Evolutionary conservation across 2,329 filamentous ascomycete genomes (phyloP).

Genomic region (Epichloe hybrida): DNA sequence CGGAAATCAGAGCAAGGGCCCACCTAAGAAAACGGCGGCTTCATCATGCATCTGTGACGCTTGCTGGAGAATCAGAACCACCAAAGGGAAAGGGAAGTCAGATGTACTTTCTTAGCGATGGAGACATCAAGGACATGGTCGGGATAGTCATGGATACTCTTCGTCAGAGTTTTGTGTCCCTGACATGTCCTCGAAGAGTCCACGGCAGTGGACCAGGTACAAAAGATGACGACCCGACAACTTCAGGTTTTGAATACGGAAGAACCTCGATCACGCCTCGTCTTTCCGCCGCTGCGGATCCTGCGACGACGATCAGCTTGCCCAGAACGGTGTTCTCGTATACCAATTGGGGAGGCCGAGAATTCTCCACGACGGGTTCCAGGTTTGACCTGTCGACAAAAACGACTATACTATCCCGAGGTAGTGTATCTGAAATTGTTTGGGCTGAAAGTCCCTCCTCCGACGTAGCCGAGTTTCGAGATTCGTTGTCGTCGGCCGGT

Average conservation of each 20-base stretch:
- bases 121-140: conserved; percentile 6
- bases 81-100: background rate
- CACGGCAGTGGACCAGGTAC: background rate
- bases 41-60: background rate
- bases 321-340: conserved; percentile 19
- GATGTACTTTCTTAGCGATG: conserved; percentile 9
- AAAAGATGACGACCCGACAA: background rate
- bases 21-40: conserved; percentile 3
- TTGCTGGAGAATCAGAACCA: background rate
- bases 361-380: background rate
- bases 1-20: conserved; percentile 1
- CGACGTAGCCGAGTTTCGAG: background rate
- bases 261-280: conserved; percentile 14
- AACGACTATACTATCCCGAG: conserved; percentile 17
- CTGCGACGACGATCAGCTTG: conserved; percentile 21
- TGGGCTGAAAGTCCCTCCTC: conserved; percentile 12
- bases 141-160: conserved; percentile 3
- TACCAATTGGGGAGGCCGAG: background rate
- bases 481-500: background rate
- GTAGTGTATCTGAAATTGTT: conserved; percentile 17
- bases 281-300: conserved; percentile 13
- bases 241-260: conserved; percentile 11
- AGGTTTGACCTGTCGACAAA: conserved; percentile 7
- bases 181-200: background rate
- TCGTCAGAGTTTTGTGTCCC: background rate